These are phyloP conservation scores for Phialophora chinensis DNA, from an alignment of 2,329 filamentous ascomycete genomes.

Conservation along the genomic window DNA sequence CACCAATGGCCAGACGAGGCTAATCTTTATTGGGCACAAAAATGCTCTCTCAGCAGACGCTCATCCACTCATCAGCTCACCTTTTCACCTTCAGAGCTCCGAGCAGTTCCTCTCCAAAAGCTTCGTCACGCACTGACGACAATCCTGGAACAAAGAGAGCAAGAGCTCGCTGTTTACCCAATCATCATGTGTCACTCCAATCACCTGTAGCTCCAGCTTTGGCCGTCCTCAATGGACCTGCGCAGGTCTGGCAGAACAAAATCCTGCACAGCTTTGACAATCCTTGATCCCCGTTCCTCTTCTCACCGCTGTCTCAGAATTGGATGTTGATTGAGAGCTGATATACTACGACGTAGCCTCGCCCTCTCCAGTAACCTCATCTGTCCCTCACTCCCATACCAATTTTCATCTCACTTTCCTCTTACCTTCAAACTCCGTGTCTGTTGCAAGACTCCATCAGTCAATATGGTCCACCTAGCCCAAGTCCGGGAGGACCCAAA, in stretches of 20 bases:
- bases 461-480: conserved; percentile 52
- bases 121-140: conserved; percentile 23
- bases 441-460: background rate
- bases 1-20: background rate
- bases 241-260: conserved; percentile 13
- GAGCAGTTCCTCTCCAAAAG: conserved; percentile 9
- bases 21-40: background rate
- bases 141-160: conserved; percentile 9
- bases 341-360: conserved; percentile 3
- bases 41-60: conserved; percentile 8
- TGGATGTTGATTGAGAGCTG: conserved; percentile 1
- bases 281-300: conserved; percentile 3
- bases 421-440: conserved; percentile 7
- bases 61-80: conserved; percentile 24
- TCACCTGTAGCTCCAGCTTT: conserved; percentile 12
- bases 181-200: conserved; percentile 15
- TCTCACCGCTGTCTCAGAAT: conserved; percentile 14
- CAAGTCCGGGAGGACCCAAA: conserved; percentile 45
- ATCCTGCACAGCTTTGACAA: conserved; percentile 17
- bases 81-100: conserved; percentile 6
- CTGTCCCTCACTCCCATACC: conserved; percentile 4
- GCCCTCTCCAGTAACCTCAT: background rate
- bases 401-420: background rate
- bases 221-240: background rate
- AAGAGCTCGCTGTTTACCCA: conserved; percentile 11